Evolutionary conservation across 176 grass and related monocot genomes (phyloP).

Genomic region (Triticum aestivum): IWGSC_CS_RefSeq_v2.1 NC_057794.1:482534969-482535468

Average conservation of each 20-base stretch:
- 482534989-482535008: too few species aligned
- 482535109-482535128: not conserved
- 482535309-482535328: not conserved
- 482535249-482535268: not conserved
- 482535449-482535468: constrained; percentile 91
- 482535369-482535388: constrained; percentile 68
- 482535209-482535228: not conserved
- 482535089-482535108: not conserved
- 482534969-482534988: not conserved
- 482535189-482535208: not conserved
- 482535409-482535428: constrained; percentile 85
- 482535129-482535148: not conserved
- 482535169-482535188: constrained; percentile 32
- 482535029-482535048: not conserved
- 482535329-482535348: constrained; percentile 55
- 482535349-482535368: constrained; percentile 65
- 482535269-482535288: not conserved
- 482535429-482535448: constrained; percentile 83
- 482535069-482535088: not conserved
- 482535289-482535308: not conserved
- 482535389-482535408: constrained; percentile 77
- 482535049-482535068: constrained; percentile 21
- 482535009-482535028: too few species aligned
- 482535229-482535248: not conserved
- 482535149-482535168: constrained; percentile 4